Conservation (phyloP, 306 rosid genomes). For the Potentilla sterilis region DNA sequence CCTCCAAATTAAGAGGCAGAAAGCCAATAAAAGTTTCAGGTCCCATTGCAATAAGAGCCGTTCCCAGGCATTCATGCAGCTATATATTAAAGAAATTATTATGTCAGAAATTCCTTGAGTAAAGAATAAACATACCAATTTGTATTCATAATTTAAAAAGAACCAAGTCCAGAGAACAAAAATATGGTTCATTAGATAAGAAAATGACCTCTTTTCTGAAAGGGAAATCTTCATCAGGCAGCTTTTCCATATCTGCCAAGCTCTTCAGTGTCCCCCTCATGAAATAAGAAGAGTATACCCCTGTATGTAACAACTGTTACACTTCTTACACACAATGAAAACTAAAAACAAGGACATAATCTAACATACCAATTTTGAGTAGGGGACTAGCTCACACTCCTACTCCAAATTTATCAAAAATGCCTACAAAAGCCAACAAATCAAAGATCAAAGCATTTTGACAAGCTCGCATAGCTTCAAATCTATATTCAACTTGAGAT, state of each 20-base stretch:
- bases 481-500: background rate
- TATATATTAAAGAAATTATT: slow-evolving; percentile 26
- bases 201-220: slow-evolving; percentile 72
- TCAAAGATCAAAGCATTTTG: background rate
- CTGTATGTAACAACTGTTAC: slow-evolving; percentile 35
- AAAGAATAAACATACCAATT: background rate
- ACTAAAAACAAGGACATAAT: background rate
- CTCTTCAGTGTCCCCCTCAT: slow-evolving; percentile 59
- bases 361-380: background rate
- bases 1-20: slow-evolving; percentile 81
- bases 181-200: background rate
- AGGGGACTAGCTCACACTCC: slow-evolving; percentile 17
- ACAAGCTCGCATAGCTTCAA: too few species aligned
- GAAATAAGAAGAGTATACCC: slow-evolving; percentile 56
- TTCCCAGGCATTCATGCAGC: slow-evolving; percentile 92
- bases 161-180: background rate
- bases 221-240: slow-evolving; percentile 78
- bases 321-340: background rate
- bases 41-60: slow-evolving; percentile 81
- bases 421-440: background rate
- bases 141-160: background rate
- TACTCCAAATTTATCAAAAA: slow-evolving; percentile 24
- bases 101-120: background rate
- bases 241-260: slow-evolving; percentile 72
- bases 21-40: slow-evolving; percentile 71